Conservation (phyloP, 805 yeast genomes). For the Saturnispora diversa region DNA sequence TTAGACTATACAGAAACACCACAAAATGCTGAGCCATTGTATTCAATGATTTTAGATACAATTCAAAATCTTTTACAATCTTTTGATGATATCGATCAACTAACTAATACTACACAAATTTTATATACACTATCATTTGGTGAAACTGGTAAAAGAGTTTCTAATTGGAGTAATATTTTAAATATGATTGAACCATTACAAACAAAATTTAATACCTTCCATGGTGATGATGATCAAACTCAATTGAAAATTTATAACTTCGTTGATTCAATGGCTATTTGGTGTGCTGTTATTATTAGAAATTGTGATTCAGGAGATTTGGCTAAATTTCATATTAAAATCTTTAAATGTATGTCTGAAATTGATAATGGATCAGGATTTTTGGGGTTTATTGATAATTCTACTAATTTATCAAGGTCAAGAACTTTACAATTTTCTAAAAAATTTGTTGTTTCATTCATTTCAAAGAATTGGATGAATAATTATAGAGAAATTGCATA, state of each 20-base stretch:
- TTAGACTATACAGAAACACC: conserved; percentile 42
- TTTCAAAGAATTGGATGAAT: conserved; percentile 36
- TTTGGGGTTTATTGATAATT: conserved; percentile 40
- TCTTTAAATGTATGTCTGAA: conserved; percentile 35
- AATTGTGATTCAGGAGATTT: conserved; percentile 39
- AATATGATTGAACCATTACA: conserved; percentile 15
- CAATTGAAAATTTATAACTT: conserved; percentile 13
- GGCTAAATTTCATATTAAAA: conserved; percentile 37
- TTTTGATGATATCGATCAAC: conserved; percentile 12
- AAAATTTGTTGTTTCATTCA: conserved; percentile 40
- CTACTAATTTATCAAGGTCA: conserved; percentile 35
- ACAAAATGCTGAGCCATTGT: conserved; percentile 41
- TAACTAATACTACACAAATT: conserved; percentile 33
- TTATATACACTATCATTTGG: conserved; percentile 48
- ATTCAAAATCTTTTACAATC: conserved; percentile 10
- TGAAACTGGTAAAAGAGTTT: conserved; percentile 60
- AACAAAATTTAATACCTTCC: conserved; percentile 8
- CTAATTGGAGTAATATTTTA: conserved; percentile 38
- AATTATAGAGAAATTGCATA: conserved; percentile 32
- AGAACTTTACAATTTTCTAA: conserved; percentile 40
- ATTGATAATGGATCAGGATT: conserved; percentile 32
- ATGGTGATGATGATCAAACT: conserved; percentile 12
- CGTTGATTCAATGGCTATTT: conserved; percentile 32
- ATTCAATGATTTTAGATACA: conserved; percentile 27
- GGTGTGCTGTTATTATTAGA: conserved; percentile 45